Evolutionary conservation across 768 basidiomycete species (phyloP), one percentile per base, ranked within the genome.

Genomic region (Clitopilus passeckerianus): DNA sequence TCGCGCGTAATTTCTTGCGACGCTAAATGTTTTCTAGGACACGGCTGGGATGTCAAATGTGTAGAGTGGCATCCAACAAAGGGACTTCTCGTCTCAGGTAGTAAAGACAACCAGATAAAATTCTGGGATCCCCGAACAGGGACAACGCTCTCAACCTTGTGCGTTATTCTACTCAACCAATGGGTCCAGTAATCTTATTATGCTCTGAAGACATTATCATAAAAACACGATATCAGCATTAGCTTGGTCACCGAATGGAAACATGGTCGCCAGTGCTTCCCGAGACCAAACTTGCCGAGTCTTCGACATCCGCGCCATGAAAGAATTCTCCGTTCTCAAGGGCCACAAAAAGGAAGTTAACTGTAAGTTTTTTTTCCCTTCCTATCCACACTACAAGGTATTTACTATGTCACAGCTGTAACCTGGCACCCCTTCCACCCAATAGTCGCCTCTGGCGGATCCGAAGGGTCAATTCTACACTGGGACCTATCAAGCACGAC

Each of bases 61-160:
- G 94, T 98, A 0, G 90, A 98, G 76, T 99, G 97, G 97, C 97
- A 99, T 74, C 94, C 95, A 5, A 93, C 90, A 0, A 98, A 98
- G 73, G 96, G 96, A 9, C 78, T 99, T 8, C 82, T 99, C 20
- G 94, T 91, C 5, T 95, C 93, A 2, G 97, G 97, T 23, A 93
- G 92, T 66, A 98, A 98, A 74, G 97, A 99, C 74, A 97, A 98
- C 72, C 85, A 93, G 65, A 93, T 98, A 74, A 98, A 98, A 68
- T 99, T 99, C 75, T 99, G 97, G 97, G 97, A 99, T 71, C 97
- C 97, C 20, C 82, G 97, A 35, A 93, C 93, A 9, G 93, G 91
- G 34, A 95, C 91, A 0, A 86, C 88, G 9, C 81, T 99, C 6
- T 93, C 93, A 5, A 97, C 95, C 0, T 75, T 98, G 95, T 95